Evolutionary conservation across 192 early-diverging fungal genomes (phyloP), one percentile per base, ranked within the genome.

Genomic region (Chytriomyces sp.): DNA sequence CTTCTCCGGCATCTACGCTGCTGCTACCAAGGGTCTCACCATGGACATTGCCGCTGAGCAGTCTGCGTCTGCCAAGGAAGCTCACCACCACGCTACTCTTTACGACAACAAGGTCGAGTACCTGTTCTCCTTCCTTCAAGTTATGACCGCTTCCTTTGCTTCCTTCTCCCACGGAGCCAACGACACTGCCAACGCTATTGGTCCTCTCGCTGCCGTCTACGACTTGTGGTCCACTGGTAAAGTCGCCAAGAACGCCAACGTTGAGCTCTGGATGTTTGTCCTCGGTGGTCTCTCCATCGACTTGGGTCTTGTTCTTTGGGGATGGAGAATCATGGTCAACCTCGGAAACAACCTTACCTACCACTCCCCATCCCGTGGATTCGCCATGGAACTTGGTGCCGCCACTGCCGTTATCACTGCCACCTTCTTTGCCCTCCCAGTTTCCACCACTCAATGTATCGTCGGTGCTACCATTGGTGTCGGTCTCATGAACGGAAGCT

Each of bases 151-250:
- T 13, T 88, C 91, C 72, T 90, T 94, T 47, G 91, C 93, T 35
- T 94, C 93, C 72, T 95, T 94, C 81, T 87, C 92, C 18, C 93
- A 95, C 83, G 93, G 93, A 59, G 89, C 90, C 69, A 95, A 95
- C 85, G 93, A 95, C 82, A 92, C 95, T 26, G 88, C 93, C 76
- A 94, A 95, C 77, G 94, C 94, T 26, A 89, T 93, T 62, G 93
- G 94, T 61, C 94, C 94, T 20, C 77, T 94, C 44, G 82, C 94
- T 2, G 82, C 91, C 48, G 93, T 95, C 59, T 94, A 88, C 79
- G 80, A 86, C 68, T 86, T 92, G 68, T 95, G 93, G 91, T 67
- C 82, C 61, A 82, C 75, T 11, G 72, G 72, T 61, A 85, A 81
- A 7, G 66, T 71, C 16, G 88, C 87, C 43, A 86, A 84, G 71